Base-by-base conservation (phyloP, 495 filamentous ascomycete genomes). In the Aspergillus haitiensis region DNA sequence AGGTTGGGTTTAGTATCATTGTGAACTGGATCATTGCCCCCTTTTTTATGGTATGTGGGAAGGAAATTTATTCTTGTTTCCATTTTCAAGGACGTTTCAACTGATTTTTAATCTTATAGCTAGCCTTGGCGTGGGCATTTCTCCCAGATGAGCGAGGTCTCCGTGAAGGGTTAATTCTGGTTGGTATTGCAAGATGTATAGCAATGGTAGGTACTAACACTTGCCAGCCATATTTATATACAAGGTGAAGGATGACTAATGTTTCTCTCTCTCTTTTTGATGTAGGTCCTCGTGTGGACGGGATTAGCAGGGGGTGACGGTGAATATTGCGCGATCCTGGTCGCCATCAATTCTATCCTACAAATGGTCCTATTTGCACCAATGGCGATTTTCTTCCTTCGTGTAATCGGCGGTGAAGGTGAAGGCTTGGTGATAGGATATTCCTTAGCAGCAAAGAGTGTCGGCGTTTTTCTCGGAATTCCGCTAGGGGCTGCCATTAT, bases 11-110 rank as follows among this genome's bases (percentile, higher is more conserved):
- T 67, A 91, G 88, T 62, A 68, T 97, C 21, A 54, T 94, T 18
- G 69, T 92, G 39, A 97, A 97, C 64, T 97, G 93, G 93, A 81
- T 96, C 53, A 69, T 96, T n/a, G 91, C 91, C 0, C 93, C 93
- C 0, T 81, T 96, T 10, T 72, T 97, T 33, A 97, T 97, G 93
- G 90, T 91, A 67, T 66, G 77, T 36, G 7, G 16, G 15, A 18
- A 0, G 3, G 3, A 27, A 27, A 27, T 27, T 27, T 27, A 27
- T 27, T 27, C 21, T 27, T 13, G 9, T 9, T 40, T 36, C 12
- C 7, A 37, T 9, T 39, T 13, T 46, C 27, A 3, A 33, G 3
- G 16, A 12, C 10, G 16, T 21, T 36, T 13, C 57, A 67, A 85
- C 75, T 93, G 7, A 88, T 62, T 6, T 77, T 91, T 46, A 49